Percentiles rank a stretch among this genome's conserved stretches.
Conservation (phyloP, 306 rosid genomes). For the Lathyrus tuberosus region DNA sequence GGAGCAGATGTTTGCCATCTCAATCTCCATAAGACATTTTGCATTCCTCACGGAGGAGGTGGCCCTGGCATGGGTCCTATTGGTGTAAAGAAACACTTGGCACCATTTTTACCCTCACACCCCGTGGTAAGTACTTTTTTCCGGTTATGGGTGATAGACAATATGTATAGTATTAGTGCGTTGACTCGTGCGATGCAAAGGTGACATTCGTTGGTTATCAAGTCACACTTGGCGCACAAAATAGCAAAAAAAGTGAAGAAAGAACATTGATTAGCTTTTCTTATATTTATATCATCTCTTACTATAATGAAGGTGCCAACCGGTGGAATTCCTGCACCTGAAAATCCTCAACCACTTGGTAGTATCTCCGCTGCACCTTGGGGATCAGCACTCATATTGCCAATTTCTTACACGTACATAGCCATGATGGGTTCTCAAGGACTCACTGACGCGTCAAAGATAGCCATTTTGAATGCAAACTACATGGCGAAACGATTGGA, state of each 20-base stretch:
- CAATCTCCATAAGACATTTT: constrained; percentile 97
- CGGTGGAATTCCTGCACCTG: constrained; percentile 92
- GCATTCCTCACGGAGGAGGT: constrained; percentile 99
- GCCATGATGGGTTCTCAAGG: constrained; percentile 99
- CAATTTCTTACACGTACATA: constrained; percentile 92
- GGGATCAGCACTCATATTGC: constrained; percentile 99
- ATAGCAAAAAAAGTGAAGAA: background rate
- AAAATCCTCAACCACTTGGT: constrained; percentile 82
- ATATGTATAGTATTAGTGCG: background rate
- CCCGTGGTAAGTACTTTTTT: constrained; percentile 74
- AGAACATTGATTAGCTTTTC: background rate
- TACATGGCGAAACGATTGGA: constrained; percentile 98
- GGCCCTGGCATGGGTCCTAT: constrained; percentile 99
- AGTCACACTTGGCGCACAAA: background rate
- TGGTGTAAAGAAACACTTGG: constrained; percentile 99
- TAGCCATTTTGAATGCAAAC: constrained; percentile 95
- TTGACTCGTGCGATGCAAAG: background rate
- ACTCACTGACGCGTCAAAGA: constrained; percentile 93
- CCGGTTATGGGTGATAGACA: constrained; percentile 10
- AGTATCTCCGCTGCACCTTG: constrained; percentile 98
- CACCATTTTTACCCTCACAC: constrained; percentile 98
- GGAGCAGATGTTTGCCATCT: constrained; percentile 99
- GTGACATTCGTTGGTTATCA: background rate
- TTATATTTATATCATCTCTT: constrained; percentile 4
- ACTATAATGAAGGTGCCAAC: constrained; percentile 66